A percentile compares a stretch with the other conserved stretches of the same genome.
Conservation (phyloP, 192 early-diverging fungal species). For the Linnemannia exigua region DNA sequence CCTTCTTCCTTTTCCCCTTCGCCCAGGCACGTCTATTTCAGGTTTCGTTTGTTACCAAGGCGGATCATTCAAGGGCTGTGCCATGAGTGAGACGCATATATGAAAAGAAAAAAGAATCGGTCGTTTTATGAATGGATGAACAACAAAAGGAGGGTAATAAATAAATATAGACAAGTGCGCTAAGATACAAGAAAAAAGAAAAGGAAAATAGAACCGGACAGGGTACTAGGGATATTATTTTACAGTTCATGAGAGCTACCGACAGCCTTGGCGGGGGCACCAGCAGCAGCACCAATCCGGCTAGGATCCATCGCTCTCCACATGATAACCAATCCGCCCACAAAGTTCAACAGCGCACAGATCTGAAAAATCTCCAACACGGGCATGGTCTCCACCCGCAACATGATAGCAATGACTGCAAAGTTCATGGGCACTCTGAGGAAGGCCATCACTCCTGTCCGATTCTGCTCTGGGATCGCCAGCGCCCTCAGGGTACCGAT, state of each 20-base stretch:
- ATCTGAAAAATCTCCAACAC: constrained; percentile 64
- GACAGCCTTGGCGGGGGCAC: constrained; percentile 5
- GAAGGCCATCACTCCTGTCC: constrained; percentile 71
- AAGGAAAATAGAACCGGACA: neutral
- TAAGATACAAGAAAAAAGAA: neutral
- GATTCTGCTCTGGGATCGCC: constrained; percentile 68
- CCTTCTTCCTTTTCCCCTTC: neutral
- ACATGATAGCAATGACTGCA: constrained; percentile 63
- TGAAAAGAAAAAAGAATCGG: neutral
- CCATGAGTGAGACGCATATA: neutral
- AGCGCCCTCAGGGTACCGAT: constrained; percentile 65
- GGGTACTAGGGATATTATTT: neutral
- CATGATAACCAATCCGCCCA: constrained; percentile 48
- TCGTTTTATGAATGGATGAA: neutral
- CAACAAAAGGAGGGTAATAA: neutral
- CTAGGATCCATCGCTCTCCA: constrained; percentile 43
- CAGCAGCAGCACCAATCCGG: constrained; percentile 19
- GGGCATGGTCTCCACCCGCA: constrained; percentile 57
- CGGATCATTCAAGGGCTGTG: neutral
- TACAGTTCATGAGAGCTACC: constrained; percentile 38
- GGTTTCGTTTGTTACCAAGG: neutral
- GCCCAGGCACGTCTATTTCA: neutral
- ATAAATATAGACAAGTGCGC: neutral
- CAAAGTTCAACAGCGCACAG: constrained; percentile 63
- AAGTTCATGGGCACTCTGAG: constrained; percentile 77